Evolutionary conservation across 495 filamentous ascomycete genomes (phyloP).

Genomic region (Tuber microsphaerosporum): DNA sequence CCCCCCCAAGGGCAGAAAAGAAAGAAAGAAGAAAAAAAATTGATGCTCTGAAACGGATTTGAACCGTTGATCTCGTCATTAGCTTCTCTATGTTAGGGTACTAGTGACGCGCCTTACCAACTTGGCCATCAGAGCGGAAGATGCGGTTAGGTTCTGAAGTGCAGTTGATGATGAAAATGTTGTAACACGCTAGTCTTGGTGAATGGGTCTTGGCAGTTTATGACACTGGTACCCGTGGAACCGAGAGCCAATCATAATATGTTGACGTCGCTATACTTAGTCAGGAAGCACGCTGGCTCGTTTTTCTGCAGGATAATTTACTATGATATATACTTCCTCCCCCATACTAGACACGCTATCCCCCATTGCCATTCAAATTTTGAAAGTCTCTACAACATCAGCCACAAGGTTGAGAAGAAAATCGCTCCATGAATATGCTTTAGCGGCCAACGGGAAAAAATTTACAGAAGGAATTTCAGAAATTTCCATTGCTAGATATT

Average conservation of each 20-base stretch:
- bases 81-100: neutral
- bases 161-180: neutral
- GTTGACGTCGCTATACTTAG: neutral
- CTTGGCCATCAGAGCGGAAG: neutral
- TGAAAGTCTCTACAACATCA: neutral
- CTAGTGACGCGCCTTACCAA: slow-evolving; percentile 3
- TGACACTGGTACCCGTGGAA: too few relatives aligned
- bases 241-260: neutral
- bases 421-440: neutral
- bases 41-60: neutral
- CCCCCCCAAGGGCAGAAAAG: neutral
- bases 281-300: neutral
- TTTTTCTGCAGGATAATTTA: neutral
- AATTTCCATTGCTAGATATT: neutral
- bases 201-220: too few relatives aligned
- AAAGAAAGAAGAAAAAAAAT: neutral
- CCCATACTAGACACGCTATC: neutral
- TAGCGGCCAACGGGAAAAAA: neutral
- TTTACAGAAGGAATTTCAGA: neutral
- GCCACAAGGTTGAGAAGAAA: neutral
- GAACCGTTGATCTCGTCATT: slow-evolving; percentile 3
- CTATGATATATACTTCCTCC: too few relatives aligned
- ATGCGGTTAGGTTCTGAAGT: neutral
- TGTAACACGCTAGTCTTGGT: neutral
- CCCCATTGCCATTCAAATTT: neutral